Evolutionary conservation across 1,284 basidiomycete genomes (phyloP).

Genomic region (Grifola frondosa): DNA sequence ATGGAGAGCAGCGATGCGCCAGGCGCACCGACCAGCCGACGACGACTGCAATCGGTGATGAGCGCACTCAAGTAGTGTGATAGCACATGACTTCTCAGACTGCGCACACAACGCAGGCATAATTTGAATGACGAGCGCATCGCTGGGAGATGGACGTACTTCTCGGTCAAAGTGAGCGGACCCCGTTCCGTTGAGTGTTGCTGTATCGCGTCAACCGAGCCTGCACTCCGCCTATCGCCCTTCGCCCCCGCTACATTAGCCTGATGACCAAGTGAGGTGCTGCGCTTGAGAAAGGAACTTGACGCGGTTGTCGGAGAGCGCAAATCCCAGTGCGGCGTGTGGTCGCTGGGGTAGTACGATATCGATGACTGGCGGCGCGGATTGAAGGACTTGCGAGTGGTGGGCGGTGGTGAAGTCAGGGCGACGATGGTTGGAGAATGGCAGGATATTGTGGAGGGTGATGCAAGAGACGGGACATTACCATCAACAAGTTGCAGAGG

Average conservation of each 20-base stretch:
- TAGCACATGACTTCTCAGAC: too few species aligned
- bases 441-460: slow-evolving; percentile 18
- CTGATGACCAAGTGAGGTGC: slow-evolving; percentile 22
- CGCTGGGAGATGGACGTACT: slow-evolving; percentile 35
- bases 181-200: slow-evolving; percentile 25
- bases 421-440: slow-evolving; percentile 21
- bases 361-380: slow-evolving; percentile 62
- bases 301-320: slow-evolving; percentile 27
- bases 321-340: slow-evolving; percentile 27
- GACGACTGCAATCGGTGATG: too few species aligned
- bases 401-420: slow-evolving; percentile 25
- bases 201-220: slow-evolving; percentile 18
- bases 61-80: too few species aligned
- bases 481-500: slow-evolving; percentile 34
- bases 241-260: slow-evolving; percentile 10
- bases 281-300: slow-evolving; percentile 21
- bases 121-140: background rate
- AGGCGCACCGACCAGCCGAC: too few species aligned
- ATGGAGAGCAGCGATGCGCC: too few species aligned
- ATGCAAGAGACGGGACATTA: slow-evolving; percentile 18
- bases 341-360: slow-evolving; percentile 49
- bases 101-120: background rate
- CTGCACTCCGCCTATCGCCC: slow-evolving; percentile 27
- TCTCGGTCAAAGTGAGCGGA: slow-evolving; percentile 62
- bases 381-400: slow-evolving; percentile 20